Percentiles rank a stretch among this genome's conserved stretches.
These are phyloP conservation scores for Incumbomyces lentus DNA, from an alignment of 2,329 filamentous ascomycete species.

Conservation along the genomic window DNA sequence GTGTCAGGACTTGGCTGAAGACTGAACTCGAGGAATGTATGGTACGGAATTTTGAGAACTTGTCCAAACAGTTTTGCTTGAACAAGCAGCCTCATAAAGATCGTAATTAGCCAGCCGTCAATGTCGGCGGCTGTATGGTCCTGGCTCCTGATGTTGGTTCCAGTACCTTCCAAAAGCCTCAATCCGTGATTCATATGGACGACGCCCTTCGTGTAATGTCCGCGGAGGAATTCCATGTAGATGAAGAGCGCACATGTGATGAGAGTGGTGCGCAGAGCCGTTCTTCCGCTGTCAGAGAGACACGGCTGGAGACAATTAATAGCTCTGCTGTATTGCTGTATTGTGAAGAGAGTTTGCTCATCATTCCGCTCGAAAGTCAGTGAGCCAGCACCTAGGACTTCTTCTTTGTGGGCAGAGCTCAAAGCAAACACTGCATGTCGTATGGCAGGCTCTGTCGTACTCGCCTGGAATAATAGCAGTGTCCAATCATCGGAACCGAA, in stretches of 20 bases:
- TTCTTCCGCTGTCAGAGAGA: slow-evolving; percentile 18
- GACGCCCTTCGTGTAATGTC: slow-evolving; percentile 21
- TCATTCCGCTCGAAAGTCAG: slow-evolving; percentile 7
- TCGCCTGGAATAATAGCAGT: slow-evolving; percentile 30
- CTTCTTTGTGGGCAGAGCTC: slow-evolving; percentile 27
- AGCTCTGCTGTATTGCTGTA: slow-evolving; percentile 33
- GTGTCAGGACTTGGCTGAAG: slow-evolving; percentile 3
- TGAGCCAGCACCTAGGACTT: slow-evolving; percentile 8
- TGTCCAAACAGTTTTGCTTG: slow-evolving; percentile 24
- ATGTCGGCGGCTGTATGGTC: too few species aligned
- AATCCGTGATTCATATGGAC: slow-evolving; percentile 27
- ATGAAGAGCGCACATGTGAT: slow-evolving; percentile 35
- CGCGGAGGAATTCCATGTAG: slow-evolving; percentile 31
- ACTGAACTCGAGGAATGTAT: not conserved
- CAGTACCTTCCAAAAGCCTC: slow-evolving; percentile 20
- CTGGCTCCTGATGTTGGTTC: not conserved
- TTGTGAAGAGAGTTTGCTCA: slow-evolving; percentile 26
- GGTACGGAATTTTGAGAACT: slow-evolving; percentile 12
- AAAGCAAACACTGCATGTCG: slow-evolving; percentile 35
- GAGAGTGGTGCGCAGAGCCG: slow-evolving; percentile 28
- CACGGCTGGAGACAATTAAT: slow-evolving; percentile 28
- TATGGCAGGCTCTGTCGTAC: slow-evolving; percentile 30
- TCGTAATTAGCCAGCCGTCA: too few species aligned
- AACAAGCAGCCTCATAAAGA: too few species aligned
- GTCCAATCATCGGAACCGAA: slow-evolving; percentile 32